Conservation (phyloP, 2,329 filamentous ascomycete genomes). For the Didymella pinodella region DNA sequence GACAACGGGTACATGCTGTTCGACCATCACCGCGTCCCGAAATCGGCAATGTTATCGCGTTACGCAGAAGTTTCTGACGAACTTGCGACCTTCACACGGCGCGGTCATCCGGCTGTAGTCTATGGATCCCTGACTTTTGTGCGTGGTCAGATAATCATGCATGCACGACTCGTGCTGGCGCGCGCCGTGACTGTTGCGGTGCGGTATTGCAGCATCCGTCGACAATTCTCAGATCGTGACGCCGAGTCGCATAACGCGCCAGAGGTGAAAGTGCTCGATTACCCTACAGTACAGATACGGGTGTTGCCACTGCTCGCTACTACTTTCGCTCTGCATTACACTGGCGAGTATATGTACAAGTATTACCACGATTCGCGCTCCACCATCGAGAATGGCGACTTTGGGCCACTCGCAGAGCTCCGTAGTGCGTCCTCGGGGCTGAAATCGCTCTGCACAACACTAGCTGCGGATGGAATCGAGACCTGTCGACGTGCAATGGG, state of each 20-base stretch:
- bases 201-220: conserved; percentile 58
- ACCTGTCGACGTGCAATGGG: conserved; percentile 63
- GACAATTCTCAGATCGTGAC: conserved; percentile 61
- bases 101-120: conserved; percentile 59
- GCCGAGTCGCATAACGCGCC: conserved; percentile 50
- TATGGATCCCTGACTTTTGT: conserved; percentile 61
- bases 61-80: conserved; percentile 59
- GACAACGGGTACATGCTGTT: conserved; percentile 65
- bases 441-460: conserved; percentile 62
- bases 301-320: conserved; percentile 63
- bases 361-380: conserved; percentile 57
- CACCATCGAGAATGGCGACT: conserved; percentile 60
- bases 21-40: conserved; percentile 56
- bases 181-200: conserved; percentile 63
- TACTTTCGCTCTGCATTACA: conserved; percentile 60
- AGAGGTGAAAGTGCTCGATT: conserved; percentile 58
- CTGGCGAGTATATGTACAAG: conserved; percentile 59
- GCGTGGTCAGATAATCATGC: conserved; percentile 58
- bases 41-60: conserved; percentile 59
- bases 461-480: conserved; percentile 63
- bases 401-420: conserved; percentile 59
- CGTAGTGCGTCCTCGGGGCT: conserved; percentile 63
- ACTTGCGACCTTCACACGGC: conserved; percentile 56
- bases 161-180: conserved; percentile 61
- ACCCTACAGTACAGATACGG: conserved; percentile 63